phyloP scores from a whole-genome alignment of 139 green algal genomes.

The Coelastrella sp. region DNA sequence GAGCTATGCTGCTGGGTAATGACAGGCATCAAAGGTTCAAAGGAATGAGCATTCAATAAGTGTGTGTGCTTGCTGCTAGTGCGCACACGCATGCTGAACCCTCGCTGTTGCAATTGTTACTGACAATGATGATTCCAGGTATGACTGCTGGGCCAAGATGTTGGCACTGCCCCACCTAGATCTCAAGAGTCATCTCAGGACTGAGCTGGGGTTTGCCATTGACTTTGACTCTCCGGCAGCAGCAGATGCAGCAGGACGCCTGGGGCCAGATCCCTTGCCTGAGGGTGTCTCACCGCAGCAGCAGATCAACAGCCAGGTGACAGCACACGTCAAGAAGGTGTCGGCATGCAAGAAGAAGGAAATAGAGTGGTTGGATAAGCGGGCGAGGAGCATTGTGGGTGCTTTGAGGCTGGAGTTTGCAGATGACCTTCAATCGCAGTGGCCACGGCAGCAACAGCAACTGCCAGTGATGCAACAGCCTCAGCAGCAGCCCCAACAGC shows the following conservation, averaged over 20 bases:
- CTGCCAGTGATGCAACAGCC: not conserved
- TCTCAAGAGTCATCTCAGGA: slow-evolving; percentile 22
- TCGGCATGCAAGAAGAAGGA: not conserved
- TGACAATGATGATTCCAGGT: slow-evolving; percentile 1
- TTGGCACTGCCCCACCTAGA: slow-evolving; percentile 9
- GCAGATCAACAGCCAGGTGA: not conserved
- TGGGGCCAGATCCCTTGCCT: not conserved
- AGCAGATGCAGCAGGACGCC: not conserved
- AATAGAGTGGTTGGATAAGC: slow-evolving; percentile 2
- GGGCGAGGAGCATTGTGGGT: not conserved
- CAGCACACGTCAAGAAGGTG: not conserved
- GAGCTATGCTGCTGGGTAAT: not conserved
- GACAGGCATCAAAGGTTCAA: not conserved
- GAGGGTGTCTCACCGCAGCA: not conserved
- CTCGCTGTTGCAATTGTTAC: not conserved
- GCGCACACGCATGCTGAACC: not conserved
- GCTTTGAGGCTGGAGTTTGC: not conserved
- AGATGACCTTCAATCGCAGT: not conserved
- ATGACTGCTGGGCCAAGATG: not conserved
- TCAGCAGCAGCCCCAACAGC: not conserved
- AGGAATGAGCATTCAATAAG: not conserved
- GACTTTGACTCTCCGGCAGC: slow-evolving; percentile 39
- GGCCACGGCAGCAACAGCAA: not conserved
- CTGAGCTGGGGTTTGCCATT: slow-evolving; percentile 38
- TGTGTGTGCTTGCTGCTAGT: not conserved